A percentile compares a stretch with the other conserved stretches of the same genome.
Evolutionary conservation across 129 eudicot species (phyloP).

Genomic region (Mikania micrantha): DNA sequence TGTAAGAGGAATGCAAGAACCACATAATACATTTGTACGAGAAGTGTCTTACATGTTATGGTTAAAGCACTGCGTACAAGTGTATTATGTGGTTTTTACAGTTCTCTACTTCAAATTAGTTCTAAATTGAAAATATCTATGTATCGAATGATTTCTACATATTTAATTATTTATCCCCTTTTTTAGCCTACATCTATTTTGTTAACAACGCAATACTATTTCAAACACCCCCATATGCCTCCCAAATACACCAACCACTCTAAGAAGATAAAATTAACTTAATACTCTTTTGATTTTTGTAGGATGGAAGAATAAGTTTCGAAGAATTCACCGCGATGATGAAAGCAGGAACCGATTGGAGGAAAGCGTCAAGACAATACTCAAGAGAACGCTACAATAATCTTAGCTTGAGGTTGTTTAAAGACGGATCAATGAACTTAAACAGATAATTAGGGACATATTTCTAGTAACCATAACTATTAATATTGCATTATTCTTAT

Average conservation of each 20-base stretch:
- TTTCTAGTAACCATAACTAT: neutral
- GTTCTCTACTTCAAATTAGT: too few relatives aligned
- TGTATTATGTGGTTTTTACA: too few relatives aligned
- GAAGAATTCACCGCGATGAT: conserved; percentile 10
- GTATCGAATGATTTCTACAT: too few relatives aligned
- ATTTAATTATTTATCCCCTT: neutral
- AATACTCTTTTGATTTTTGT: neutral
- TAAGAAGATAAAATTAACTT: neutral
- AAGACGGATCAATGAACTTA: conserved; percentile 15
- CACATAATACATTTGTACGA: too few relatives aligned
- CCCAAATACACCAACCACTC: neutral
- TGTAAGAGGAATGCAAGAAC: too few relatives aligned
- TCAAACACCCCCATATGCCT: neutral
- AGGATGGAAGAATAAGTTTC: conserved; percentile 12
- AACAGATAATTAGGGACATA: neutral
- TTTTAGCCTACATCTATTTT: neutral
- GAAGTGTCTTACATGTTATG: too few relatives aligned
- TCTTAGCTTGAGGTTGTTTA: conserved; percentile 4
- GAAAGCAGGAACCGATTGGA: conserved; percentile 15
- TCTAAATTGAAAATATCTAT: too few relatives aligned
- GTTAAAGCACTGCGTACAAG: too few relatives aligned
- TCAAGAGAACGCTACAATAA: conserved; percentile 12
- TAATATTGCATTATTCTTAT: conserved; percentile 1
- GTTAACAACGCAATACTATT: too few relatives aligned
- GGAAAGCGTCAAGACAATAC: conserved; percentile 11